These are phyloP conservation scores for Aureobasidium musti DNA, from an alignment of 2,329 filamentous ascomycete genomes.

Conservation along the genomic window DNA sequence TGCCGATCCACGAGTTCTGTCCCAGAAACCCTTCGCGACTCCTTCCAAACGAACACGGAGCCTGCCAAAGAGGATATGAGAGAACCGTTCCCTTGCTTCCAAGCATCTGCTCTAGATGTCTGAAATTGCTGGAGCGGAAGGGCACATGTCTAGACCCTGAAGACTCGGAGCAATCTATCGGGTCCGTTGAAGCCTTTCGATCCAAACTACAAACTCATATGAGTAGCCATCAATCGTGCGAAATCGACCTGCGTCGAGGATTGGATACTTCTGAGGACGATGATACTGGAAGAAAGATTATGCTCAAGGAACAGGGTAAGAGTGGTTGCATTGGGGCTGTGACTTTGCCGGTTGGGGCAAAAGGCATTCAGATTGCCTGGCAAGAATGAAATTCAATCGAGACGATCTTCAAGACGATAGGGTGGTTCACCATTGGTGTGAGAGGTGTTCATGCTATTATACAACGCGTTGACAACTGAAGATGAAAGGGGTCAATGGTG, in stretches of 20 bases:
- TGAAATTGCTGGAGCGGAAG: neutral
- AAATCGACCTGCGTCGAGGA: neutral
- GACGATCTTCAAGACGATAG: neutral
- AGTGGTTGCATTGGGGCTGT: neutral
- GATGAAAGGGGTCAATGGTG: neutral
- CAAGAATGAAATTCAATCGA: neutral
- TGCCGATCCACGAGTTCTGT: slow-evolving; percentile 27
- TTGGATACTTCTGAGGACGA: neutral
- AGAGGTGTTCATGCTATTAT: neutral
- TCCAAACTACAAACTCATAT: neutral
- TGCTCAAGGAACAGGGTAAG: slow-evolving; percentile 8
- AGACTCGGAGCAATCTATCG: neutral
- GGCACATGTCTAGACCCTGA: neutral
- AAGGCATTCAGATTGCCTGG: slow-evolving; percentile 20
- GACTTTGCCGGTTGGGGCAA: neutral
- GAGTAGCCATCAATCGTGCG: neutral
- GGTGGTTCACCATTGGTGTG: neutral
- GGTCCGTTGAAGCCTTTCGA: neutral
- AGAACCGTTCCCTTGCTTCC: neutral
- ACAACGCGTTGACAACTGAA: neutral
- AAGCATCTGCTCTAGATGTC: slow-evolving; percentile 4
- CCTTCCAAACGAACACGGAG: slow-evolving; percentile 17
- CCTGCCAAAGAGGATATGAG: slow-evolving; percentile 15
- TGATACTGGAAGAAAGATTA: neutral
- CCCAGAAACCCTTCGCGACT: slow-evolving; percentile 7